Percentiles rank a stretch among this genome's conserved stretches.
These are phyloP conservation scores for Phytopythium aichiense DNA, from an alignment of 352 stramenopile genomes.

Conservation along the genomic window DNA sequence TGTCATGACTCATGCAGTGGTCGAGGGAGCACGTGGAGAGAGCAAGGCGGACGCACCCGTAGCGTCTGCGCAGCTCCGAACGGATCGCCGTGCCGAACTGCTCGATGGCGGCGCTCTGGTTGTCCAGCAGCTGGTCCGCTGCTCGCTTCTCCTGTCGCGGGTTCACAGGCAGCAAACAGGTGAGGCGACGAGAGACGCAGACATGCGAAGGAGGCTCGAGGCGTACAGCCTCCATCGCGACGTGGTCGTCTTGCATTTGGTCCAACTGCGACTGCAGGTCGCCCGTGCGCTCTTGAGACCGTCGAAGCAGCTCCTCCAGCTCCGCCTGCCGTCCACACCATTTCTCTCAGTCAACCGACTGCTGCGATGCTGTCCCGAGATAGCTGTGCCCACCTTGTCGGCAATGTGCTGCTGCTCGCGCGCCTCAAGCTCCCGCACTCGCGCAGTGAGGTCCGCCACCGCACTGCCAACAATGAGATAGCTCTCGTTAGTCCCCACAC, in stretches of 20 bases:
- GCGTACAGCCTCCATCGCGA: not conserved
- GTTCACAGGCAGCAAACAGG: not conserved
- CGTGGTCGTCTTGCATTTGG: not conserved
- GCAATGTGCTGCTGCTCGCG: not conserved
- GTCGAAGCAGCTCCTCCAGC: not conserved
- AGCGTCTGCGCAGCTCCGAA: conserved; percentile 45
- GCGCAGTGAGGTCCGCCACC: not conserved
- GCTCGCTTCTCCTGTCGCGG: conserved; percentile 18
- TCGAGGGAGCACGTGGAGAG: not conserved
- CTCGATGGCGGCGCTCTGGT: conserved; percentile 28
- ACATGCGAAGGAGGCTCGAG: not conserved
- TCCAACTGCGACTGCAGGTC: not conserved
- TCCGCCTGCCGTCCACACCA: not conserved
- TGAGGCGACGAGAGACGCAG: not conserved
- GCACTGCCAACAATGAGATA: not conserved
- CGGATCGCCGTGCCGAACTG: conserved; percentile 56
- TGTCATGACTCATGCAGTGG: conserved; percentile 3
- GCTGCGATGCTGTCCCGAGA: not conserved
- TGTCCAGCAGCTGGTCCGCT: conserved; percentile 21
- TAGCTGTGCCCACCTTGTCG: not conserved
- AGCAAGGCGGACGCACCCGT: conserved; percentile 31
- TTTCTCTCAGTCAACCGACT: not conserved
- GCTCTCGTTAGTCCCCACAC: not conserved
- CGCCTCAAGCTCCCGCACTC: conserved; percentile 5
- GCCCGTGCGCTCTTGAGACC: not conserved